A percentile compares a stretch with the other conserved stretches of the same genome.
Conservation (phyloP, 805 yeast species). For the Starmerella bacillaris region DNA sequence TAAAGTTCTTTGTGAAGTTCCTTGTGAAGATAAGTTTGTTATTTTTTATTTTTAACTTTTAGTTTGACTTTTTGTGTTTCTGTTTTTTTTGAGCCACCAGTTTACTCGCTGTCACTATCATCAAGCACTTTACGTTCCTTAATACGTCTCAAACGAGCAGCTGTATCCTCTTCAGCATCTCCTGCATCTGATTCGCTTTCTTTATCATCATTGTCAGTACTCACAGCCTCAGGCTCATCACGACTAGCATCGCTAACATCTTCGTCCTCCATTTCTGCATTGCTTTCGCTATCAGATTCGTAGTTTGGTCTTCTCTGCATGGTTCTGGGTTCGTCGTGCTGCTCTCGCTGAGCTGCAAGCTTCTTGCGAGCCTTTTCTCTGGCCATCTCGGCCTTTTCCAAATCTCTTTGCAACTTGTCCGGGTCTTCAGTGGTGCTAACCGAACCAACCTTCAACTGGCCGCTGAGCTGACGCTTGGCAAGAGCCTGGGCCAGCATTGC, state of each 20-base stretch:
- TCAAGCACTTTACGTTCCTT: conserved; percentile 13
- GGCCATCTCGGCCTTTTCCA: conserved; percentile 25
- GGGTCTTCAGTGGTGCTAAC: conserved; percentile 29
- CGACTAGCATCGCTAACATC: too few species aligned
- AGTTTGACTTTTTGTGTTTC: not conserved
- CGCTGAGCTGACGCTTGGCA: conserved; percentile 19
- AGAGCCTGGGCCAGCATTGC: conserved; percentile 41
- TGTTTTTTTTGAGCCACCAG: too few species aligned
- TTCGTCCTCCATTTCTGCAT: conserved; percentile 11
- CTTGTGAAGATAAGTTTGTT: too few species aligned
- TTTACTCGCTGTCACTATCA: conserved; percentile 15
- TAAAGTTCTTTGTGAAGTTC: too few species aligned
- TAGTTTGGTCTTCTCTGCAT: conserved; percentile 22
- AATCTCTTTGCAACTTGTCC: conserved; percentile 28
- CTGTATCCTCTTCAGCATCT: conserved; percentile 18
- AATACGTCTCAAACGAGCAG: conserved; percentile 8
- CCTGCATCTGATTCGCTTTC: too few species aligned
- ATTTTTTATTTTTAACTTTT: too few species aligned
- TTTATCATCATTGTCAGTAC: conserved; percentile 3
- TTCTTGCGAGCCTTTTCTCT: conserved; percentile 26
- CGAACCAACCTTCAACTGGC: conserved; percentile 21
- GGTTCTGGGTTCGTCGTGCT: conserved; percentile 5
- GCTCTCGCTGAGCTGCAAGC: conserved; percentile 25
- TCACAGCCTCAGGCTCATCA: conserved; percentile 9
- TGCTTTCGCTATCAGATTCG: conserved; percentile 7